Evolutionary conservation across 768 basidiomycete genomes (phyloP).

Genomic region (Naganishia antarctica): DNA sequence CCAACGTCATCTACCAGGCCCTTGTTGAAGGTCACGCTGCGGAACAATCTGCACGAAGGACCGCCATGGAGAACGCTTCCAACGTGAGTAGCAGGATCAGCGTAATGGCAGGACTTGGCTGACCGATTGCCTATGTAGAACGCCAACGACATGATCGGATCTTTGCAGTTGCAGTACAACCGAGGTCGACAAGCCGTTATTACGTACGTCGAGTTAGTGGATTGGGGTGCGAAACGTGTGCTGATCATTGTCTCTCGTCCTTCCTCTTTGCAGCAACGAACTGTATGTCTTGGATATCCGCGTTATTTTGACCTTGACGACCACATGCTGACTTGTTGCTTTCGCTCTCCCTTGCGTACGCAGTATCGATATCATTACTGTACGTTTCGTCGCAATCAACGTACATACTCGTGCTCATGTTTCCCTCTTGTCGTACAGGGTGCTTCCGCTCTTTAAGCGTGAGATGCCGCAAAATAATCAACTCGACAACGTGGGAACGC

Average conservation of each 20-base stretch:
- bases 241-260: neutral
- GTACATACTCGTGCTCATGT: neutral
- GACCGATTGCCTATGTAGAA: neutral
- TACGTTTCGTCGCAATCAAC: neutral
- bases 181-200: conserved; percentile 97
- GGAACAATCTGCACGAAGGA: conserved; percentile 71
- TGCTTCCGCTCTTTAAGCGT: conserved; percentile 28
- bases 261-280: conserved; percentile 34
- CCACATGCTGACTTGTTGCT: too few relatives aligned
- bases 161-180: conserved; percentile 90
- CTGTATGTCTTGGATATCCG: conserved; percentile 25
- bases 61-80: conserved; percentile 99
- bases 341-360: neutral
- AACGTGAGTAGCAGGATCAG: conserved; percentile 52
- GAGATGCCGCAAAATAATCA: conserved; percentile 5
- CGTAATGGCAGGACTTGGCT: neutral
- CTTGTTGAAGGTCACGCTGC: conserved; percentile 94
- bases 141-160: conserved; percentile 83
- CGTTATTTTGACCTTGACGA: too few relatives aligned
- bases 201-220: conserved; percentile 51
- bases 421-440: neutral
- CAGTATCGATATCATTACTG: conserved; percentile 39
- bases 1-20: conserved; percentile 91
- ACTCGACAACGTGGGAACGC: neutral
- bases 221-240: neutral